These are phyloP conservation scores for Parafenestella ontariensis DNA, from an alignment of 2,329 filamentous ascomycete species.

Conservation along the genomic window DNA sequence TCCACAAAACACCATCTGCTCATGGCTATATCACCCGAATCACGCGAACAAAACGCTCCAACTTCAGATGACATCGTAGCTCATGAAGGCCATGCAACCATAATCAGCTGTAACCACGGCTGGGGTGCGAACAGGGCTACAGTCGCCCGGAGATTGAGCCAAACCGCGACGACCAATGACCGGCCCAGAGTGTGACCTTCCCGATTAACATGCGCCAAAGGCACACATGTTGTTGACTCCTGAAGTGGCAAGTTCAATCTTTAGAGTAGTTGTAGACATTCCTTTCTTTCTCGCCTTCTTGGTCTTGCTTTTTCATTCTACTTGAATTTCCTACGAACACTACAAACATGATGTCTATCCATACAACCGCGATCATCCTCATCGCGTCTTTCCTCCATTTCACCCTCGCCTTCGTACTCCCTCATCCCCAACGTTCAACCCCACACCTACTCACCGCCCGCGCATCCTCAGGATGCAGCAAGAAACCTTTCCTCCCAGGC, in stretches of 20 bases:
- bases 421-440: too few species aligned
- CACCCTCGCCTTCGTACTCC: background rate
- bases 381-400: background rate
- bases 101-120: too few species aligned
- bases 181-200: slow-evolving; percentile 6
- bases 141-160: background rate
- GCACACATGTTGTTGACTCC: background rate
- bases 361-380: background rate
- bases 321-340: background rate
- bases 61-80: too few species aligned
- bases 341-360: too few species aligned
- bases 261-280: background rate
- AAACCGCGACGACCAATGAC: slow-evolving; percentile 1
- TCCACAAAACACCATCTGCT: too few species aligned
- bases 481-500: slow-evolving; percentile 25
- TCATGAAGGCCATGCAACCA: too few species aligned
- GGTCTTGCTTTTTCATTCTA: background rate
- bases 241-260: background rate
- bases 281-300: background rate
- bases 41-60: too few species aligned
- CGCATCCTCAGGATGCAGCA: slow-evolving; percentile 30
- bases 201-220: background rate
- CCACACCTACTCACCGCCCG: background rate
- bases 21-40: too few species aligned
- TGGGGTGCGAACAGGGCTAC: background rate